Base-by-base conservation (phyloP, 2,329 filamentous ascomycete genomes). In the Diaporthe ilicicola region DNA sequence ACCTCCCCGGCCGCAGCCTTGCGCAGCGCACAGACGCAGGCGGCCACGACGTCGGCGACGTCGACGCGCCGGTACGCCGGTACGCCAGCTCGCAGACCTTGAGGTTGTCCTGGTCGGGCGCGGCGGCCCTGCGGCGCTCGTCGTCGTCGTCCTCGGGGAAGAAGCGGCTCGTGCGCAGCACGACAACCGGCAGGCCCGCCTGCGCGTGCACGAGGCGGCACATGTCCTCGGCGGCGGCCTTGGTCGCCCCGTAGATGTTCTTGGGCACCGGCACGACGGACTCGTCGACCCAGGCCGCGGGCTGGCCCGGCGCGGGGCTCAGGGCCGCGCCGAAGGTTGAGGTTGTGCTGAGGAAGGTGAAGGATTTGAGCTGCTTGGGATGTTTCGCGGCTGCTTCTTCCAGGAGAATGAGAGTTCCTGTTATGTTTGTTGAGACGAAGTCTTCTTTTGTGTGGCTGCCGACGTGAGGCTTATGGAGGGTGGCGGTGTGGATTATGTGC, bases 201-300 rank as follows among this genome's bases (percentile, higher is more conserved):
- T 85, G 79, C 15, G 75, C 74, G 51, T 84, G 81, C 1, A 84
- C 71, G 7, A 87, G 79, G 15, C 76, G 78, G 74, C 84, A 86
- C 37, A 87, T 70, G 64, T 86, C 84, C 72, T 87, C 85, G 5
- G 85, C 85, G 1, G 84, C 83, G 19, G 81, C 78, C 62, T 87
- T 87, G 22, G 85, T 87, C 4, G 81, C 79, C 67, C 85, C 85
- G 73, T 86, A 86, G 54, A 86, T 84, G 75, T 86, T 86, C 71
- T 86, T 86, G 2, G 84, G 83, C 24, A 78, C 73, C 0, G 83
- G 81, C 0, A 77, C 76, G 9, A 84, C 81, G 0, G 72, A 46
- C 74, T 86, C 84, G 74, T 82, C 77, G 72, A 86, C 85, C 83
- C 83, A 84, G 1, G 78, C 82, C 0, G 84, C 83, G 1, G 83